phyloP scores from a whole-genome alignment of 257 asterid genomes.

The Thymus mandschuricus region DNA sequence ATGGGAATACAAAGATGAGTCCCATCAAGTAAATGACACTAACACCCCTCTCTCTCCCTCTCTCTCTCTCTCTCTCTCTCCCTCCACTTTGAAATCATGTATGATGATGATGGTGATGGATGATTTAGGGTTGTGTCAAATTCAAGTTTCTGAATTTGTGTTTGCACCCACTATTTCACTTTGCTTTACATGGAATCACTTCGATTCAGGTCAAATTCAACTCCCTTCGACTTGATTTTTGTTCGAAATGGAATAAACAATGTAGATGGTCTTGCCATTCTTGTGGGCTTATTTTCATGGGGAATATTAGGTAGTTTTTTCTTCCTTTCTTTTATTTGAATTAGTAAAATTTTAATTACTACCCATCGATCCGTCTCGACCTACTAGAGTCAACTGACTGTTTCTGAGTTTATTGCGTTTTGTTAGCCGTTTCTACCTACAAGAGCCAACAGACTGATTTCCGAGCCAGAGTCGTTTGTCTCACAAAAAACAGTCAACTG shows the following conservation, averaged over 20 bases:
- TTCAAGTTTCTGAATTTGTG: constrained; percentile 38
- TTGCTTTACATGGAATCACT: constrained; percentile 16
- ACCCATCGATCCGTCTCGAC: too few species aligned
- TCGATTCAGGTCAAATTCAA: constrained; percentile 25
- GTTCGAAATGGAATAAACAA: constrained; percentile 26
- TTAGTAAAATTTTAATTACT: neutral
- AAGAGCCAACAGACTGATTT: too few species aligned
- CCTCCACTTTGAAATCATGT: constrained; percentile 21
- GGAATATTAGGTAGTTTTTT: constrained; percentile 18
- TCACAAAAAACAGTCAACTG: too few species aligned
- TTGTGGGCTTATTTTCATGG: constrained; percentile 21
- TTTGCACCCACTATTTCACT: constrained; percentile 35
- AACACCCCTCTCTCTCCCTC: constrained; percentile 4
- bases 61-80: too few species aligned
- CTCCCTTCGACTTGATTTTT: constrained; percentile 13
- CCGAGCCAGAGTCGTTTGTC: too few species aligned
- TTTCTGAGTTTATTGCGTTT: too few species aligned
- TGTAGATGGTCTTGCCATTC: constrained; percentile 19
- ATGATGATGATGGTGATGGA: constrained; percentile 44
- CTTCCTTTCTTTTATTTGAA: neutral
- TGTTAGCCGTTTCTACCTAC: too few species aligned
- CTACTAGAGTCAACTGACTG: too few species aligned
- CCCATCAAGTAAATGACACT: constrained; percentile 61
- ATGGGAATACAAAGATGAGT: constrained; percentile 61
- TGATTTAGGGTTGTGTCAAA: constrained; percentile 52